Percentiles rank a stretch among this genome's conserved stretches.
Conservation (phyloP, 1,284 basidiomycete genomes). For the Rhodotorula sp. region DNA sequence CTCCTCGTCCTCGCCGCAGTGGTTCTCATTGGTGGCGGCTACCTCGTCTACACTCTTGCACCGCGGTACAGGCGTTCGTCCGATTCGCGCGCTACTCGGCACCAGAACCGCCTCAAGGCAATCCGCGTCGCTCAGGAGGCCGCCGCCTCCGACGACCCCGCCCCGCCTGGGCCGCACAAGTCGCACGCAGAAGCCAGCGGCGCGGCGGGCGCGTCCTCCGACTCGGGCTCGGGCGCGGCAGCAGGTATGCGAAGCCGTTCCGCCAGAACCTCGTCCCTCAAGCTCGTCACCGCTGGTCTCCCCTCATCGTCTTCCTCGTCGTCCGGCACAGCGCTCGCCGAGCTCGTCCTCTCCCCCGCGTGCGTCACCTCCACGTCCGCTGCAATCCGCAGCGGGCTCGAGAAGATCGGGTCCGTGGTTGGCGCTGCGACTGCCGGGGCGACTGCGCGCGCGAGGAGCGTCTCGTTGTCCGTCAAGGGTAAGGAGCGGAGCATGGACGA, state of each 20-base stretch:
- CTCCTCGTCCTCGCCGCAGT: constrained; percentile 11
- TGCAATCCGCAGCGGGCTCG: constrained; percentile 15
- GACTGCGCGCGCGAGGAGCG: background rate
- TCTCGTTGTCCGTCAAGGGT: background rate
- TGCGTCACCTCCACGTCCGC: constrained; percentile 24
- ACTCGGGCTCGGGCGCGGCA: background rate
- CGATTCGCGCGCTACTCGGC: background rate
- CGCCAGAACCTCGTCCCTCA: background rate
- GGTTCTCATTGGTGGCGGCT: constrained; percentile 7
- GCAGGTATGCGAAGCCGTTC: no score
- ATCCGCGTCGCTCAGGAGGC: background rate
- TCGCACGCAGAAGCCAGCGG: background rate
- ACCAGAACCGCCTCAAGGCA: background rate
- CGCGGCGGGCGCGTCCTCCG: background rate
- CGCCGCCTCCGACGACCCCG: background rate
- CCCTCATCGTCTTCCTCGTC: background rate
- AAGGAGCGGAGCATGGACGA: constrained; percentile 3
- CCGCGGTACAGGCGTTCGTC: background rate
- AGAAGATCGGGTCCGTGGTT: constrained; percentile 1
- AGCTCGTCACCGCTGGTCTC: background rate
- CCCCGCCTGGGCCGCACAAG: no score
- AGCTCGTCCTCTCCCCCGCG: constrained; percentile 11
- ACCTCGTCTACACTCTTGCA: background rate
- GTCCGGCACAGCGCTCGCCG: background rate
- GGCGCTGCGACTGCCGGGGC: background rate